phyloP scores from a whole-genome alignment of 495 filamentous ascomycete genomes.

The Amphirosellinia nigrospora region DNA sequence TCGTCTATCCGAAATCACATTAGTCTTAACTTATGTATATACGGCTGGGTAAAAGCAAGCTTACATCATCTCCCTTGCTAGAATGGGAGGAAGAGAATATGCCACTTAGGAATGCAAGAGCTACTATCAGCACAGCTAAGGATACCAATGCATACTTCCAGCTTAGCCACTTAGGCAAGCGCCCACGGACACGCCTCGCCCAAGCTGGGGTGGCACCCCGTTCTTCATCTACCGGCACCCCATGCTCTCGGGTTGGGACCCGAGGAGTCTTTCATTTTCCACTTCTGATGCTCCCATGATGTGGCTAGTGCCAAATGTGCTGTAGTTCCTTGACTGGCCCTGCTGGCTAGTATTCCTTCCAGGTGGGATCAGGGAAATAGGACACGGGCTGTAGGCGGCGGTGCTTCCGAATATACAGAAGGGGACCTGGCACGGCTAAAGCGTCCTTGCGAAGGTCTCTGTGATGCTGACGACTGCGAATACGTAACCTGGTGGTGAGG shows the following conservation, averaged over 20 bases:
- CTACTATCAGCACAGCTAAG: slow-evolving; percentile 39
- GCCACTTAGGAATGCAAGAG: slow-evolving; percentile 37
- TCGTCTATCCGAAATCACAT: slow-evolving; percentile 28
- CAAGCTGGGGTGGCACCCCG: slow-evolving; percentile 29
- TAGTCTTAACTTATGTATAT: neutral
- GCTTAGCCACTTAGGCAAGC: slow-evolving; percentile 35
- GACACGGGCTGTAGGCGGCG: slow-evolving; percentile 53
- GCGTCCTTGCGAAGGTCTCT: slow-evolving; percentile 14
- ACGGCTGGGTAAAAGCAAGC: neutral
- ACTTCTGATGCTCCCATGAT: slow-evolving; percentile 45
- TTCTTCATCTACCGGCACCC: slow-evolving; percentile 34
- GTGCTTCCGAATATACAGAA: slow-evolving; percentile 48
- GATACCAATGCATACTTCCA: slow-evolving; percentile 32
- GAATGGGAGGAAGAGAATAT: slow-evolving; percentile 20
- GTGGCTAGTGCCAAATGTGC: slow-evolving; percentile 41
- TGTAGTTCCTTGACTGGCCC: slow-evolving; percentile 41
- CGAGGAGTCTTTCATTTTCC: slow-evolving; percentile 45
- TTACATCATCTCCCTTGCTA: slow-evolving; percentile 1
- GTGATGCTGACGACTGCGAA: slow-evolving; percentile 36
- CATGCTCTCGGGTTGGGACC: slow-evolving; percentile 51
- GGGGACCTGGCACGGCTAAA: slow-evolving; percentile 27
- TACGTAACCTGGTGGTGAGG: slow-evolving; percentile 31
- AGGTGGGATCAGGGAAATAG: slow-evolving; percentile 35
- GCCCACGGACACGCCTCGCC: slow-evolving; percentile 41
- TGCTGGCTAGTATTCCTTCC: slow-evolving; percentile 5